Evolutionary conservation across 164 flowering plant species (phyloP), one percentile per base, ranked within the genome.

Genomic region (Dillenia suffruticosa): DNA sequence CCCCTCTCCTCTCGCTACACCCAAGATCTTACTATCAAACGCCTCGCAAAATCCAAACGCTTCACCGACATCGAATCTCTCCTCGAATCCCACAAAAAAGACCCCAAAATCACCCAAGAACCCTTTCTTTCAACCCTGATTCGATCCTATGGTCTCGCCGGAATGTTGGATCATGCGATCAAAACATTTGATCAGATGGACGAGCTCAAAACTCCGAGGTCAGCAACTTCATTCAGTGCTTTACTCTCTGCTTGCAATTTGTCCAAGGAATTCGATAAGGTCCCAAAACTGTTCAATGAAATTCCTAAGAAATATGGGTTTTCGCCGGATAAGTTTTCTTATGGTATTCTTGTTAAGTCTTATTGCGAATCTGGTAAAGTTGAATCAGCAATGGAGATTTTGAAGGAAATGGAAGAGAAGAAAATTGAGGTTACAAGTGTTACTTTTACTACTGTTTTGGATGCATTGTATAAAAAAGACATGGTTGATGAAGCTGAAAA

Each of bases 111-210:
- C 74, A 74, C 68, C 17, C 72, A 83, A 44, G 96, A 92, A 54
- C 65, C 84, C 45, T 89, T 58, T 73, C 63, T 88, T 32, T 73
- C 79, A 19, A 68, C 83, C 24, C 69, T 89, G 45, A 89, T 89
- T 51, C 74, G 82, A 49, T 80, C 89, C 22, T 92, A 92, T 63
- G 95, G 96, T 11, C 62, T 55, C 3, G 95, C 84, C 12, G 91
- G 92, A 8, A 92, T 92, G 98, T 76, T 76, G 51, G 87, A 88
- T 49, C 89, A 82, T 26, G 98, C 95, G 9, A 54, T 82, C 63
- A 68, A 62, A 17, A 82, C 87, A 1, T 89, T 68, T 67, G 46
- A 82, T 43, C 82, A 91, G 47, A 91, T 91, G 90, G 83, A 83
- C 4, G 77, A 74, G 53, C 66, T 87, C 2, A 86, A 88, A 51